A percentile compares a stretch with the other conserved stretches of the same genome.
Conservation (phyloP, 2,329 filamentous ascomycete genomes). For the Aspergillus amoenus region DNA sequence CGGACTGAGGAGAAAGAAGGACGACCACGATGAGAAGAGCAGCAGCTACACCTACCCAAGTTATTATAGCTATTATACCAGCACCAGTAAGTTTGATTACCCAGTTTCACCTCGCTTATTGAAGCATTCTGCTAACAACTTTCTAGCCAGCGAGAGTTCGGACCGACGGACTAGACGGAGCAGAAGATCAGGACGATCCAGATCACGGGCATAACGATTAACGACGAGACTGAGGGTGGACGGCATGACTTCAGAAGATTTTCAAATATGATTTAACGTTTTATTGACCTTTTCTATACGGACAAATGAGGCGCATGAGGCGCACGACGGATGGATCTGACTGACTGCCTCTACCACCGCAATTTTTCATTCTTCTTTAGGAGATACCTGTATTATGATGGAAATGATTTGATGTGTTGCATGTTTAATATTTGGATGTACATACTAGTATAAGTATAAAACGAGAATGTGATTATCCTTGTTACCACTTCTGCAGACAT, state of each 20-base stretch:
- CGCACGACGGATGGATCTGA: neutral
- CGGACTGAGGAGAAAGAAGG: slow-evolving; percentile 44
- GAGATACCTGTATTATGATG: slow-evolving; percentile 17
- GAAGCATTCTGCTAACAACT: slow-evolving; percentile 10
- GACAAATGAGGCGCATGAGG: neutral
- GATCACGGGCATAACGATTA: slow-evolving; percentile 27
- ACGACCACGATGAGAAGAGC: slow-evolving; percentile 41
- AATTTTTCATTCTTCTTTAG: neutral
- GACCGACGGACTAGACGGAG: slow-evolving; percentile 30
- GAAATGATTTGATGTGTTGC: slow-evolving; percentile 14
- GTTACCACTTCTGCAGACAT: slow-evolving; percentile 6
- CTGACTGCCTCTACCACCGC: neutral
- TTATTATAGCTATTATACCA: slow-evolving; percentile 44
- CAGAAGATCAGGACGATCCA: slow-evolving; percentile 28
- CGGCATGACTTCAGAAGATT: slow-evolving; percentile 4
- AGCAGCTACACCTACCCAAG: slow-evolving; percentile 40
- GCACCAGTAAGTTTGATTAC: slow-evolving; percentile 36
- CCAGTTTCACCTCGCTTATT: neutral
- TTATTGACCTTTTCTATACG: slow-evolving; percentile 5
- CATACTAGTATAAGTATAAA: slow-evolving; percentile 12
- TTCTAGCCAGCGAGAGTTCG: slow-evolving; percentile 46
- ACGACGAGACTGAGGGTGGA: slow-evolving; percentile 18
- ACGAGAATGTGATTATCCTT: slow-evolving; percentile 5
- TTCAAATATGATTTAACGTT: slow-evolving; percentile 2
- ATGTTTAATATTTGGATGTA: slow-evolving; percentile 17